Conservation (phyloP, 1,284 basidiomycete species). For the Afroboletus lepidellus region DNA sequence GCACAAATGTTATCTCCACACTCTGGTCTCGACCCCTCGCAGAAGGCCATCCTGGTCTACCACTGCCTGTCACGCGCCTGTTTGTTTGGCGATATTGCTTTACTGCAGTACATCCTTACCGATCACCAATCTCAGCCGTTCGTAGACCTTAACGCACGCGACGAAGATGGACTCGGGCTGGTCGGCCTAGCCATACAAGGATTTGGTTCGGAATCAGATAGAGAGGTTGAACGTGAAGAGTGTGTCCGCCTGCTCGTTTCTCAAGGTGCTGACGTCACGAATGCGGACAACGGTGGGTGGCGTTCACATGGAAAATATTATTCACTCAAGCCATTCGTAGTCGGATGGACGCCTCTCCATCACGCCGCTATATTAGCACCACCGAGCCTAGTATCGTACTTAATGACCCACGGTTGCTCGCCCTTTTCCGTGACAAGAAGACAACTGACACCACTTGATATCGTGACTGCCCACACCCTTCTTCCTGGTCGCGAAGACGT, state of each 20-base stretch:
- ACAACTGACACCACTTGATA: constrained; percentile 81
- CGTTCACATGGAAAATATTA: constrained; percentile 1
- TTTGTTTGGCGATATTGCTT: constrained; percentile 68
- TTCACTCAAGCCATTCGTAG: constrained; percentile 39
- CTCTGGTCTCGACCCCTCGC: constrained; percentile 63
- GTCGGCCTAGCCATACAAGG: constrained; percentile 80
- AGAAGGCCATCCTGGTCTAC: constrained; percentile 64
- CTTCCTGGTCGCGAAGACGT: constrained; percentile 81
- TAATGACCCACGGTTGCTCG: constrained; percentile 90
- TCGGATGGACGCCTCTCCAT: constrained; percentile 95
- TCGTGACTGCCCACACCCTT: constrained; percentile 76
- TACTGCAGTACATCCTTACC: constrained; percentile 69
- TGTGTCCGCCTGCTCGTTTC: constrained; percentile 78
- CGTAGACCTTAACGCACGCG: constrained; percentile 66
- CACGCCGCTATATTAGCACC: constrained; percentile 88
- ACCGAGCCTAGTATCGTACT: constrained; percentile 86
- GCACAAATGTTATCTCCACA: constrained; percentile 59
- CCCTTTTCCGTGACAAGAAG: constrained; percentile 72
- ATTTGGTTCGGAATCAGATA: constrained; percentile 79
- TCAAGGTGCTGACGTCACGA: constrained; percentile 70
- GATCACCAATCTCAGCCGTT: constrained; percentile 69
- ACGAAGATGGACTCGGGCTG: constrained; percentile 82
- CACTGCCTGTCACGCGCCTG: constrained; percentile 74
- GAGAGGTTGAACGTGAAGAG: constrained; percentile 85
- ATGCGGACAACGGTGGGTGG: constrained; percentile 61